A percentile compares a stretch with the other conserved stretches of the same genome.
phyloP scores from a whole-genome alignment of 2,329 filamentous ascomycete genomes.

The Paracoccidioides brasiliensis region DNA sequence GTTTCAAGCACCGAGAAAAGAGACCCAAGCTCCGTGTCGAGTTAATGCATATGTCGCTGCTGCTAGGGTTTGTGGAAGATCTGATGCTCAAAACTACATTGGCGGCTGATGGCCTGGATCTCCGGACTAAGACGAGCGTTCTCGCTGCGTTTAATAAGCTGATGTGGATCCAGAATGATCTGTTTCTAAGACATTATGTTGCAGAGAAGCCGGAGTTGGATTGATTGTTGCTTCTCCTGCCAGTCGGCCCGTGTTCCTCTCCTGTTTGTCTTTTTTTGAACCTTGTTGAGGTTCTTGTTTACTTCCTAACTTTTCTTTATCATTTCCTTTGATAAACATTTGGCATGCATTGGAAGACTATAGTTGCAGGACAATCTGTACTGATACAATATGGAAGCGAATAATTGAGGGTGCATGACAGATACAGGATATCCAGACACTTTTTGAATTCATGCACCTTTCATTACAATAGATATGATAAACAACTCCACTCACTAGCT shows the following conservation, averaged over 20 bases:
- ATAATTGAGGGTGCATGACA: neutral
- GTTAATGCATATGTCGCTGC: conserved; percentile 16
- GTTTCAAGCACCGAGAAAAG: conserved; percentile 16
- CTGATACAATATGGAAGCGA: neutral
- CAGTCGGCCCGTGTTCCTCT: neutral
- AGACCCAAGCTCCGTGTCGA: conserved; percentile 17
- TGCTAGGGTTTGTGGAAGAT: conserved; percentile 19
- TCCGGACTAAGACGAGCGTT: conserved; percentile 14
- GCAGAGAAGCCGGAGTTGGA: conserved; percentile 5
- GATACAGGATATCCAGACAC: too few species aligned
- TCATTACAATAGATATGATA: too few species aligned
- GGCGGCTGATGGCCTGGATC: conserved; percentile 15
- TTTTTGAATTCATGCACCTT: too few species aligned
- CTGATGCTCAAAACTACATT: conserved; percentile 17
- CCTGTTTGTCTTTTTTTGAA: neutral
- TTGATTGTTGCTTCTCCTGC: neutral
- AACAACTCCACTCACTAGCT: too few species aligned
- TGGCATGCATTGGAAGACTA: neutral
- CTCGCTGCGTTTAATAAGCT: conserved; percentile 19
- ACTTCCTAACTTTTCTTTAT: neutral
- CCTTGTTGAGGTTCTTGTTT: neutral
- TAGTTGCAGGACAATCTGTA: neutral
- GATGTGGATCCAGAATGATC: conserved; percentile 22
- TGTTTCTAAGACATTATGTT: conserved; percentile 19
- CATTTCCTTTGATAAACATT: neutral